These are phyloP conservation scores for Orobanche coerulescens DNA, from an alignment of 257 asterid genomes.

Conservation along the genomic window DNA sequence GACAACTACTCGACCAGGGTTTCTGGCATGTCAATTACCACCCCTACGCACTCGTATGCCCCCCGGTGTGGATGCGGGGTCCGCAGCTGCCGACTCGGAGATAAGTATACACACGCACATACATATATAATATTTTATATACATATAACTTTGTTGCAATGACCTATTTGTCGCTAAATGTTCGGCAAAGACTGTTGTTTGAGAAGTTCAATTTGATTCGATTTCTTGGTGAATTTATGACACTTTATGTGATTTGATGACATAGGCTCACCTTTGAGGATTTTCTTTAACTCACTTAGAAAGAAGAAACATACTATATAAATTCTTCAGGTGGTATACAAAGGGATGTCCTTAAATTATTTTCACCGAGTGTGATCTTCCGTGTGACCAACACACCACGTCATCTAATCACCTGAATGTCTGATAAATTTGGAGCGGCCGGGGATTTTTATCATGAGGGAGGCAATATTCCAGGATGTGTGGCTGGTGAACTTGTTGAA, in stretches of 20 bases:
- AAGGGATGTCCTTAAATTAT: not conserved
- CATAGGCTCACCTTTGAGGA: not conserved
- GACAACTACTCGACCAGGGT: constrained; percentile 41
- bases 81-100: constrained; percentile 29
- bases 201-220: constrained; percentile 10
- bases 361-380: too few relatives aligned
- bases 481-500: not conserved
- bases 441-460: constrained; percentile 1
- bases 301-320: not conserved
- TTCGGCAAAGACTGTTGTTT: not conserved
- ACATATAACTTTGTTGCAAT: not conserved
- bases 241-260: constrained; percentile 5
- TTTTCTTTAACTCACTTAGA: not conserved
- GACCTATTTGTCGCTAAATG: not conserved
- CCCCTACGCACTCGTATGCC: constrained; percentile 45
- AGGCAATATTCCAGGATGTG: constrained; percentile 7
- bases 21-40: constrained; percentile 34
- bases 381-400: too few relatives aligned
- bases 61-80: constrained; percentile 69
- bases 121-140: too few relatives aligned
- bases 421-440: not conserved
- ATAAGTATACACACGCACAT: too few relatives aligned
- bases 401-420: too few relatives aligned
- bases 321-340: not conserved
- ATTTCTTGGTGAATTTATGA: not conserved